phyloP scores from a whole-genome alignment of 805 yeast species.

The Pichia deserticola region DNA sequence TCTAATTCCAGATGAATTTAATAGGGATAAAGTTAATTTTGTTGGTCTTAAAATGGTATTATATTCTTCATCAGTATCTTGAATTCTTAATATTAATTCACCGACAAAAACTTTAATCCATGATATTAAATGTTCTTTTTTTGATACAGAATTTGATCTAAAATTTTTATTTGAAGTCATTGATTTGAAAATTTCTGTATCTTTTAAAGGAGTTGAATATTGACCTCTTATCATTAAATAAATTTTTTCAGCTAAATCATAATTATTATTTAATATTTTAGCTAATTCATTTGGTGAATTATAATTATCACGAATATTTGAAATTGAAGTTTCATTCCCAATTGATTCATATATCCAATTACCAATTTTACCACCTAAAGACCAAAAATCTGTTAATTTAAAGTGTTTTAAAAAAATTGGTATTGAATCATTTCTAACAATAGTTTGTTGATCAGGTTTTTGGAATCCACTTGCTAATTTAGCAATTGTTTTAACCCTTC shows the following conservation, averaged over 20 bases:
- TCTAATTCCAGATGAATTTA: slow-evolving; percentile 15
- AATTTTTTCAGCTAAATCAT: slow-evolving; percentile 44
- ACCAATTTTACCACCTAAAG: slow-evolving; percentile 88
- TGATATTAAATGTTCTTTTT: slow-evolving; percentile 48
- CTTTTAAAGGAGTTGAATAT: slow-evolving; percentile 43
- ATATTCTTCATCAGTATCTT: slow-evolving; percentile 66
- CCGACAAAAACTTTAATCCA: slow-evolving; percentile 85
- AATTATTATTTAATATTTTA: slow-evolving; percentile 33
- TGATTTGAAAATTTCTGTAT: slow-evolving; percentile 61
- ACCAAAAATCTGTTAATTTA: slow-evolving; percentile 71
- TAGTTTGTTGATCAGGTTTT: slow-evolving; percentile 84
- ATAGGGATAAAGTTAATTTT: slow-evolving; percentile 39
- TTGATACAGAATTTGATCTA: slow-evolving; percentile 44
- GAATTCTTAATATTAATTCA: slow-evolving; percentile 62
- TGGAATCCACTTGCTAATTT: slow-evolving; percentile 79
- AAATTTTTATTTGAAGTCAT: slow-evolving; percentile 89
- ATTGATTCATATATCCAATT: slow-evolving; percentile 44
- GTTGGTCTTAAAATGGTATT: slow-evolving; percentile 42
- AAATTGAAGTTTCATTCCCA: slow-evolving; percentile 30
- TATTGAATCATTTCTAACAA: slow-evolving; percentile 46
- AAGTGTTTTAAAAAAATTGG: slow-evolving; percentile 50
- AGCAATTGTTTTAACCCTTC: slow-evolving; percentile 68
- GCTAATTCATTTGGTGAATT: slow-evolving; percentile 31
- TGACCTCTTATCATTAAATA: slow-evolving; percentile 61
- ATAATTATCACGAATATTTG: slow-evolving; percentile 44